Percentiles rank a stretch among this genome's conserved stretches.
phyloP scores from a whole-genome alignment of 164 flowering plant species.

The Piper longum region DNA sequence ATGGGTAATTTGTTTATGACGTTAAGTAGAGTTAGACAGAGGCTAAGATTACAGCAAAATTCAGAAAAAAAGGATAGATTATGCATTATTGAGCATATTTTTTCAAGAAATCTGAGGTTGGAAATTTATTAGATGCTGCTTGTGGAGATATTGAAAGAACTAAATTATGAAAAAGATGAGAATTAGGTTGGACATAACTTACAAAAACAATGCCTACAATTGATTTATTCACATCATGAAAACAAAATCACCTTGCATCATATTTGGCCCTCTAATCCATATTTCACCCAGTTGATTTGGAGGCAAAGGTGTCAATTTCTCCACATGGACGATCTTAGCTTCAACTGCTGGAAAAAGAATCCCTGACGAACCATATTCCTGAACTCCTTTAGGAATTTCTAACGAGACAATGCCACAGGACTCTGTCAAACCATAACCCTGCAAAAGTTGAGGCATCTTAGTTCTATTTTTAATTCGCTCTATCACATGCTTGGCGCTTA shows the following conservation, averaged over 20 bases:
- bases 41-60: too few relatives aligned
- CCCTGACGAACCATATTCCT: background rate
- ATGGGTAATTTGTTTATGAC: too few relatives aligned
- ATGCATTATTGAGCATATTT: too few relatives aligned
- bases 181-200: background rate
- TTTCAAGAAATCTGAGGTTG: too few relatives aligned
- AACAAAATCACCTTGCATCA: background rate
- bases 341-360: background rate
- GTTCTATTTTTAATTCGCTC: too few relatives aligned
- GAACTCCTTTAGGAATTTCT: background rate
- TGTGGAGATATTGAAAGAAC: too few relatives aligned
- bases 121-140: too few relatives aligned
- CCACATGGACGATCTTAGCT: background rate
- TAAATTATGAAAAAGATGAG: background rate
- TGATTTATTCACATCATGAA: too few relatives aligned
- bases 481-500: background rate
- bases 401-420: slow-evolving; percentile 9
- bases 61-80: too few relatives aligned
- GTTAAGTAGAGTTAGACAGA: too few relatives aligned
- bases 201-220: too few relatives aligned
- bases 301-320: background rate
- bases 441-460: background rate
- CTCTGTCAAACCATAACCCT: background rate
- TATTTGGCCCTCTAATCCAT: background rate
- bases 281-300: background rate